Evolutionary conservation across 106 monocot genomes (phyloP).

Genomic region (Dactylorhiza incarnata): DNA sequence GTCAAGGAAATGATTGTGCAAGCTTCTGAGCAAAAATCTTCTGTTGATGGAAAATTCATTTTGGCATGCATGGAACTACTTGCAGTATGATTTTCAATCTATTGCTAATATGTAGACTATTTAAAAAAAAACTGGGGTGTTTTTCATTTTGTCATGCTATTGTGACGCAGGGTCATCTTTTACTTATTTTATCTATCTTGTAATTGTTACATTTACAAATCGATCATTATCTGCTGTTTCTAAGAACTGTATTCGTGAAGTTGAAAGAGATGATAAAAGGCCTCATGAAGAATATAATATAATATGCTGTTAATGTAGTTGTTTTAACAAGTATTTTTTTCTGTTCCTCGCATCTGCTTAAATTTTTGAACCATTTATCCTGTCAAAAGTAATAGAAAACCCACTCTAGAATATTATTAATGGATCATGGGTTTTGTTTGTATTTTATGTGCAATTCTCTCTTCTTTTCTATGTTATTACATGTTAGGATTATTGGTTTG

Average conservation of each 20-base stretch:
- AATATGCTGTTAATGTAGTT: neutral
- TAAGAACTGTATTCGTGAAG: neutral
- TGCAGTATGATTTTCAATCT: conserved; percentile 38
- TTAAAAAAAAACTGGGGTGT: neutral
- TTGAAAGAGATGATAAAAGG: neutral
- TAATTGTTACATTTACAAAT: conserved; percentile 1
- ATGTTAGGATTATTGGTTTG: neutral
- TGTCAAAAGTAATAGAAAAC: no score
- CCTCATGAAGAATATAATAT: neutral
- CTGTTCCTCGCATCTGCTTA: neutral
- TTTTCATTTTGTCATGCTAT: neutral
- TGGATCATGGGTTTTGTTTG: no score
- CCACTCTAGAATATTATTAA: no score
- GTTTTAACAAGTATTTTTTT: neutral
- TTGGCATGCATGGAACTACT: conserved; percentile 81
- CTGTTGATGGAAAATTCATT: conserved; percentile 36
- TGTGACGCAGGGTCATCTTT: neutral
- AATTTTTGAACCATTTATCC: neutral
- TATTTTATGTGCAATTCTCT: neutral
- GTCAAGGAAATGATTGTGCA: conserved; percentile 62
- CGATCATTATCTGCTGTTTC: neutral
- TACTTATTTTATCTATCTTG: neutral
- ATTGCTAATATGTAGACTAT: neutral
- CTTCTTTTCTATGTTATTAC: neutral
- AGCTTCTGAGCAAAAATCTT: conserved; percentile 36